Percentiles rank a stretch among this genome's conserved stretches.
Evolutionary conservation across 2,329 filamentous ascomycete genomes (phyloP).

Genomic region (Orbilia blumenaviensis): DNA sequence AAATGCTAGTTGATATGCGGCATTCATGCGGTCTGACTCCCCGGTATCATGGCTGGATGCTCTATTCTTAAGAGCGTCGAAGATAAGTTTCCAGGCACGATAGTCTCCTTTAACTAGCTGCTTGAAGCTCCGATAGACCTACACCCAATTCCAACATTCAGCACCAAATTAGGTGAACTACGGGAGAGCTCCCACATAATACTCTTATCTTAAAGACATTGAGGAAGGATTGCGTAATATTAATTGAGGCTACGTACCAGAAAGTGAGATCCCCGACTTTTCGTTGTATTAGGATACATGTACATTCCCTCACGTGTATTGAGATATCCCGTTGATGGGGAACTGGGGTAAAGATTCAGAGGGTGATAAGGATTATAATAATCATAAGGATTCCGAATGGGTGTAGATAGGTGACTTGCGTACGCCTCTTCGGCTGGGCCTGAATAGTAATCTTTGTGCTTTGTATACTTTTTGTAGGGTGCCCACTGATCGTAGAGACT

Average conservation of each 20-base stretch:
- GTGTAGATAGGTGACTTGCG: background rate
- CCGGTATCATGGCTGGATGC: background rate
- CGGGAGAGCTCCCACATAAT: too few species aligned
- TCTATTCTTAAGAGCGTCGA: background rate
- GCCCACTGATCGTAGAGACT: background rate
- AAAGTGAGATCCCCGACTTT: background rate
- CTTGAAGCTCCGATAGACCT: background rate
- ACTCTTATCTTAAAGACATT: too few species aligned
- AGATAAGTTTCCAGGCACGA: background rate
- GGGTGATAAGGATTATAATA: background rate
- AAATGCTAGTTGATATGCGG: slow-evolving; percentile 1
- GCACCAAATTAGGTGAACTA: too few species aligned
- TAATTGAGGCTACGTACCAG: background rate
- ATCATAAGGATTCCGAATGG: background rate
- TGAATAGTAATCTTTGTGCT: background rate
- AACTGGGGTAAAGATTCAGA: background rate
- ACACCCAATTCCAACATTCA: too few species aligned
- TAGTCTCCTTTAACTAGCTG: slow-evolving; percentile 6
- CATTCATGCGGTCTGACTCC: background rate
- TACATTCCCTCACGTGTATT: background rate
- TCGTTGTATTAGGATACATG: background rate
- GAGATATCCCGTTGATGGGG: background rate
- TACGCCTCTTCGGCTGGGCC: background rate
- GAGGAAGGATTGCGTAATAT: too few species aligned
- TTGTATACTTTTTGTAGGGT: background rate